Conservation (phyloP, 768 basidiomycete species). For the Gyrodon lividus region DNA sequence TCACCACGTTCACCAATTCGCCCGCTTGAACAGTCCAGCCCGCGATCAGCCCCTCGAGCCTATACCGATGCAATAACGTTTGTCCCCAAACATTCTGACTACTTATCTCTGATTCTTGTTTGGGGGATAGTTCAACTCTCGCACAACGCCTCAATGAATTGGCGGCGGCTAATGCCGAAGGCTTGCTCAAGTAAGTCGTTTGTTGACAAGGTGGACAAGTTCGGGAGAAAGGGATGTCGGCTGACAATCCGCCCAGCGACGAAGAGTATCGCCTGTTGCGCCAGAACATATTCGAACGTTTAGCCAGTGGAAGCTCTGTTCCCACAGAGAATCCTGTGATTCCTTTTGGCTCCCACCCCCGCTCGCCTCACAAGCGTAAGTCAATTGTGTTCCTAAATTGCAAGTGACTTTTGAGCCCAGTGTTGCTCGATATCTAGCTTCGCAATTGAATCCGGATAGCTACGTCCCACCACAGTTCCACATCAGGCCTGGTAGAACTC, state of each 20-base stretch:
- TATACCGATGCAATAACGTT: conserved; percentile 58
- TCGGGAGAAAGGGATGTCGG: neutral
- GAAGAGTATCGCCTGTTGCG: conserved; percentile 84
- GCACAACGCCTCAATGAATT: conserved; percentile 82
- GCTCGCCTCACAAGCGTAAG: conserved; percentile 17
- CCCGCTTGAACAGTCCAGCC: conserved; percentile 21
- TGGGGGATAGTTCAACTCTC: conserved; percentile 56
- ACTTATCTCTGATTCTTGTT: conserved; percentile 12
- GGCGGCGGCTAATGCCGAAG: conserved; percentile 76
- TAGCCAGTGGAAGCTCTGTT: conserved; percentile 54
- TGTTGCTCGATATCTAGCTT: conserved; percentile 9
- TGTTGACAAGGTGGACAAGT: neutral
- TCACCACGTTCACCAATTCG: conserved; percentile 24
- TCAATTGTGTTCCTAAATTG: neutral
- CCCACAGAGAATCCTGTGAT: conserved; percentile 66
- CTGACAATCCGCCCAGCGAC: conserved; percentile 48
- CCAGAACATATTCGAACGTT: conserved; percentile 81
- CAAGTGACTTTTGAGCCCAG: conserved; percentile 4
- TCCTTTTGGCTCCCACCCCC: conserved; percentile 45
- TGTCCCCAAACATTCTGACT: conserved; percentile 23
- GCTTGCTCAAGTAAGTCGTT: conserved; percentile 63
- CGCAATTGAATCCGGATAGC: conserved; percentile 16
- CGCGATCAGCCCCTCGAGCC: conserved; percentile 25
- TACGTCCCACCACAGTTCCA: conserved; percentile 31
- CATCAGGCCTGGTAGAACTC: conserved; percentile 40